phyloP scores from a whole-genome alignment of 345 rosid species.

The Pugionium dolabratum region DNA sequence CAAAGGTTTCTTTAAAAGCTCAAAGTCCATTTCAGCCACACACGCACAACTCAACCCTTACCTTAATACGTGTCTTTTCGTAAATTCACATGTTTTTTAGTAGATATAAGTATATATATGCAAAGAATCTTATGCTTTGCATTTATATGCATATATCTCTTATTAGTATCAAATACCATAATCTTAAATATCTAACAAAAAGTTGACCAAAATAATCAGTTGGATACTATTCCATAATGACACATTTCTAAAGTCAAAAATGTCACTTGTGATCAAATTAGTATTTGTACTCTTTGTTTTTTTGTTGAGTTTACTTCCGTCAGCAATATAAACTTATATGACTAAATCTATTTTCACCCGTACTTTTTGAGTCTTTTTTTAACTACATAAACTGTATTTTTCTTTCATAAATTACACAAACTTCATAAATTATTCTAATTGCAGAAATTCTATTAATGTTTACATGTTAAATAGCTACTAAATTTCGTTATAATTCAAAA shows the following conservation, averaged over 20 bases:
- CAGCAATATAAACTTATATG: too few relatives aligned
- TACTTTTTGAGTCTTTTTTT: too few relatives aligned
- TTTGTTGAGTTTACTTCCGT: too few relatives aligned
- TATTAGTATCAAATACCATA: slow-evolving; percentile 3
- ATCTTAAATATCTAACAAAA: slow-evolving; percentile 16
- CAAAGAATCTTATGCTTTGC: too few relatives aligned
- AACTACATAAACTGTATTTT: too few relatives aligned
- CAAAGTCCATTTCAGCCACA: slow-evolving; percentile 37
- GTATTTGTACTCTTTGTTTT: too few relatives aligned
- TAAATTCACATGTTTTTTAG: slow-evolving; percentile 6
- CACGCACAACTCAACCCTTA: slow-evolving; percentile 24
- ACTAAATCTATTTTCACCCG: too few relatives aligned
- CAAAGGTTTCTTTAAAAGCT: slow-evolving; percentile 24
- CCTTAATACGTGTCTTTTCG: slow-evolving; percentile 26
- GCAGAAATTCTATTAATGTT: too few relatives aligned
- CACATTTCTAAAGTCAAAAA: slow-evolving; percentile 6
- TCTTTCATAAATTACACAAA: too few relatives aligned
- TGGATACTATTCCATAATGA: slow-evolving; percentile 13
- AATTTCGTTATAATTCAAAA: too few relatives aligned
- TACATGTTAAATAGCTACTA: too few relatives aligned
- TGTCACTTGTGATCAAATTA: background rate
- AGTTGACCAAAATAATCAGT: slow-evolving; percentile 18
- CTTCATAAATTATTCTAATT: too few relatives aligned
- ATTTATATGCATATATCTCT: background rate
- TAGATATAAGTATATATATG: background rate